Evolutionary conservation across 2,329 filamentous ascomycete species (phyloP), one percentile per base, ranked within the genome.

Genomic region (Aspergillus sp.): DNA sequence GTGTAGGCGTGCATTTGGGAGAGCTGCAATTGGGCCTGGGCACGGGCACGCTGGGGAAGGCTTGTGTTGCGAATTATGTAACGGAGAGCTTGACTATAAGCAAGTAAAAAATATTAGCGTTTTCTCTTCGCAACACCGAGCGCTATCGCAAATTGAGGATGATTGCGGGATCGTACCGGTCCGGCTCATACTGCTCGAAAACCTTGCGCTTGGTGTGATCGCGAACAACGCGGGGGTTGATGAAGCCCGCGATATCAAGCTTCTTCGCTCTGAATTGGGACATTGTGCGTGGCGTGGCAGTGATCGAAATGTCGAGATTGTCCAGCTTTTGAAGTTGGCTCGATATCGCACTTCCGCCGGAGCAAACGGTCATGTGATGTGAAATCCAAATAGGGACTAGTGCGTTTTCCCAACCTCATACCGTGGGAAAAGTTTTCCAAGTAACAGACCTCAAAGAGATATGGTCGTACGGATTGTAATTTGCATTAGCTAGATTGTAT

Each of bases 131-230:
- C 8, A 44, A 40, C 12, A 4, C 22, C 19, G 33, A 41, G 47
- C 33, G 12, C 15, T 17, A 17, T 33, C 12, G 49, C 40, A 42
- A 27, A 24, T 17, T 15, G 37, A 39, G 24, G 48, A 37, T 54
- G 44, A 19, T 41, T 8, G 30, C 40, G 27, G 41, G 52, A 39
- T 51, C 54, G 33, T 81, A 96, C 93, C 93, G 89, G 79, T 97
- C 89, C 4, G 92, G 86, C 80, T 99, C 95, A 72, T 89, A 81
- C 73, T 91, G 83, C 72, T 89, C 89, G 70, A 93, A 97, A 58
- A 92, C 90, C 80, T 96, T 93, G 70, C 95, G 89, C 85, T 98
- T 99, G 55, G 92, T 93, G 80, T 98, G 91, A 77, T 99, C 95
- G 69, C 95, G 91, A 73, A 99, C 89, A 65, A 90, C 85, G 66